A percentile compares a stretch with the other conserved stretches of the same genome.
These are phyloP conservation scores for Syzygium malaccense DNA, from an alignment of 441 rosid genomes.

Conservation along the genomic window DNA sequence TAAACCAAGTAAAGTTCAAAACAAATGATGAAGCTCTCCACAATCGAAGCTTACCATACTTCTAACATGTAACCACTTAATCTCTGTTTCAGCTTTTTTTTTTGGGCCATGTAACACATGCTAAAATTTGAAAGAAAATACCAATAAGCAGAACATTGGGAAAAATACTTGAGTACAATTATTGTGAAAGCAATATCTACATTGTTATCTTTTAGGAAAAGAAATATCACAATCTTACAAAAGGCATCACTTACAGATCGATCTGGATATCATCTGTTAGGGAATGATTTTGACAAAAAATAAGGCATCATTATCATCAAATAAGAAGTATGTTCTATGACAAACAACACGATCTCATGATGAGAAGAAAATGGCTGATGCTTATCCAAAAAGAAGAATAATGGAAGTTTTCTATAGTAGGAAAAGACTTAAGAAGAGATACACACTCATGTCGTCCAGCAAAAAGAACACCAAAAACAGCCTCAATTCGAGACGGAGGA, in stretches of 20 bases:
- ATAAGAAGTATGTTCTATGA: background rate
- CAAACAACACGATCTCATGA: background rate
- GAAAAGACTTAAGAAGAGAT: background rate
- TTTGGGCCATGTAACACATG: background rate
- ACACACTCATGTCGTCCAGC: background rate
- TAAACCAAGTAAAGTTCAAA: background rate
- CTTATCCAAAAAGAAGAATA: background rate
- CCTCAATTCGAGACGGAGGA: background rate
- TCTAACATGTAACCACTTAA: background rate
- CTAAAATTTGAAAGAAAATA: background rate
- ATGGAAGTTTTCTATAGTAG: background rate
- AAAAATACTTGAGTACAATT: background rate
- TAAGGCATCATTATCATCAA: background rate
- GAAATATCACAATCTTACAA: background rate
- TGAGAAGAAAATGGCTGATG: background rate
- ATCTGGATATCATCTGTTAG: background rate
- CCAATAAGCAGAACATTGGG: background rate
- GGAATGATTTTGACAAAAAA: background rate
- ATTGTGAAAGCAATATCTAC: background rate
- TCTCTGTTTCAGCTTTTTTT: background rate
- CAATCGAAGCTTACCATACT: background rate
- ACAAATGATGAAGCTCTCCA: background rate
- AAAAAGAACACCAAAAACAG: background rate
- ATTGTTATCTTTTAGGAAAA: background rate
- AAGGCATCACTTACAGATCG: background rate